Percentiles rank a stretch among this genome's conserved stretches.
These are phyloP conservation scores for Chalciporus piperatus DNA, from an alignment of 768 basidiomycete genomes.

Conservation along the genomic window DNA sequence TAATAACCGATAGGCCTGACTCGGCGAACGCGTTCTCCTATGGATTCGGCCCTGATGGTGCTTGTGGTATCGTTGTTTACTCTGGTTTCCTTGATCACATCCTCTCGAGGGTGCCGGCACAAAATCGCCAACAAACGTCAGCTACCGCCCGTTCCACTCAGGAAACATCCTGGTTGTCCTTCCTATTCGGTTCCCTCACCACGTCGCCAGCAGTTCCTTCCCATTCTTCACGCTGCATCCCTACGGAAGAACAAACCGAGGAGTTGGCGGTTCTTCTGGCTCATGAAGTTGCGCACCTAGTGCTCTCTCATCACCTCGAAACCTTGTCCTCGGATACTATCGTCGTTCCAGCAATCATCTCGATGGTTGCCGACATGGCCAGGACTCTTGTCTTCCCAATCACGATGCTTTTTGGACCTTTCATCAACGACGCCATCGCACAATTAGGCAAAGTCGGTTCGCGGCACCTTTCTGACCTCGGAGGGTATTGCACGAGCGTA, in stretches of 20 bases:
- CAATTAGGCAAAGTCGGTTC: constrained; percentile 75
- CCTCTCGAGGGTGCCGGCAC: constrained; percentile 42
- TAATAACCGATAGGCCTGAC: constrained; percentile 85
- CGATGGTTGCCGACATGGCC: constrained; percentile 71
- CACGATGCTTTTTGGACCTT: constrained; percentile 91
- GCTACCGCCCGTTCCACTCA: constrained; percentile 15
- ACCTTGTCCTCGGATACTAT: constrained; percentile 83
- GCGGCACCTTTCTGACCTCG: constrained; percentile 68
- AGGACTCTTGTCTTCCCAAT: constrained; percentile 82
- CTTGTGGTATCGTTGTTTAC: constrained; percentile 92
- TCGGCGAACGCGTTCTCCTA: constrained; percentile 91
- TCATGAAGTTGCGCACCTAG: constrained; percentile 90
- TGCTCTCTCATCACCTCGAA: constrained; percentile 90
- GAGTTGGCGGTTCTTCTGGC: constrained; percentile 89
- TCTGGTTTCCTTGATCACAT: constrained; percentile 92
- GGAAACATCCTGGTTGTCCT: constrained; percentile 44
- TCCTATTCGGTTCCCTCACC: constrained; percentile 46
- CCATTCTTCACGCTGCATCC: constrained; percentile 43
- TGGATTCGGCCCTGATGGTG: constrained; percentile 89
- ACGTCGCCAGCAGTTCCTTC: constrained; percentile 32
- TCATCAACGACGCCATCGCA: constrained; percentile 91
- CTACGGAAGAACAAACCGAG: constrained; percentile 79
- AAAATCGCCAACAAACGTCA: constrained; percentile 23
- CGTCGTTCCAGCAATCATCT: constrained; percentile 75
- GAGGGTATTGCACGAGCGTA: constrained; percentile 73